Evolutionary conservation across 2,329 filamentous ascomycete species (phyloP).

Genomic region (Aspergillus amoenus): DNA sequence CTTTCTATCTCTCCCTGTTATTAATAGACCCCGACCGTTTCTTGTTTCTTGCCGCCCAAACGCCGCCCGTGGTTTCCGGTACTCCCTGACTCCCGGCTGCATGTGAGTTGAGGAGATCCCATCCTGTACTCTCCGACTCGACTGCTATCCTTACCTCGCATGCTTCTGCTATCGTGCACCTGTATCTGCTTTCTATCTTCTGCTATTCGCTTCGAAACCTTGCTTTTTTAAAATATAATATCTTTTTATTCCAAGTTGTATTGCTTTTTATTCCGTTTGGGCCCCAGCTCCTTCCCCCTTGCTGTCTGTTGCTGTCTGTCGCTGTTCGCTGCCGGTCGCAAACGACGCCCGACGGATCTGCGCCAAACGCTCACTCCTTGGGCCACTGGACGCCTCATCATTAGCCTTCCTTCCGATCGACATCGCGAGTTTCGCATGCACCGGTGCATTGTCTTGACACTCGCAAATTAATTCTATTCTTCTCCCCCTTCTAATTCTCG

Average conservation of each 20-base stretch:
- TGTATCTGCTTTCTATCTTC: conserved; percentile 9
- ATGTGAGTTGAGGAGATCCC: conserved; percentile 16
- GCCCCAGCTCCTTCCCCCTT: conserved; percentile 13
- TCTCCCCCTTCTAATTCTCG: conserved; percentile 2
- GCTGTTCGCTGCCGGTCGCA: conserved; percentile 18
- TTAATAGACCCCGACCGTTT: conserved; percentile 23
- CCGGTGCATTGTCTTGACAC: conserved; percentile 17
- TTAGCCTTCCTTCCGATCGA: conserved; percentile 17
- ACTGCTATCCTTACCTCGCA: conserved; percentile 25
- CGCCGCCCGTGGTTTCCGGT: conserved; percentile 13
- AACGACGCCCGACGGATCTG: conserved; percentile 18
- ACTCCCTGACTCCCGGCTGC: conserved; percentile 10
- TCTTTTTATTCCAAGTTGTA: not conserved
- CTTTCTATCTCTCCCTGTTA: conserved; percentile 9
- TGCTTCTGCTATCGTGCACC: conserved; percentile 25
- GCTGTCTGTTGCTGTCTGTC: conserved; percentile 4
- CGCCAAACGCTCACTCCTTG: conserved; percentile 16
- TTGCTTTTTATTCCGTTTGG: conserved; percentile 4
- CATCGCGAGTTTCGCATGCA: conserved; percentile 22
- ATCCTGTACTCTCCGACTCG: conserved; percentile 3
- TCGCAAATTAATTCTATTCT: conserved; percentile 9
- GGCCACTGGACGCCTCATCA: conserved; percentile 11
- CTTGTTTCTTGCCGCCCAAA: not conserved
- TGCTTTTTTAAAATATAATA: conserved; percentile 10
- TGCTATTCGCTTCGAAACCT: conserved; percentile 3